Conservation (phyloP, 2,329 filamentous ascomycete species). For the Endoconidiophora laricicola region DNA sequence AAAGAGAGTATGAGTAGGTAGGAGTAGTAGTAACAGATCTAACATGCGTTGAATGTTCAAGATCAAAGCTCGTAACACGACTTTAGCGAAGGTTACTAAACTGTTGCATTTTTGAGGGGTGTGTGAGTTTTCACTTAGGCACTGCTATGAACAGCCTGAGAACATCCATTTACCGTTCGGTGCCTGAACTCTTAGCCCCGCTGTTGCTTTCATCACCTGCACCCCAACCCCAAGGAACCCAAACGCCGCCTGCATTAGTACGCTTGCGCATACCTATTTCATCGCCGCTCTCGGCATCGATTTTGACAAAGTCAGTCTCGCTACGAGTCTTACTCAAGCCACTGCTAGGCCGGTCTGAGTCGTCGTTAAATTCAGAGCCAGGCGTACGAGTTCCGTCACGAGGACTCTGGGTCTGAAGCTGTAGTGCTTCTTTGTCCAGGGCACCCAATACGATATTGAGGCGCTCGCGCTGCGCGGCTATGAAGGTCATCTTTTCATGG, state of each 20-base stretch:
- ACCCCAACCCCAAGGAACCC: conserved; percentile 34
- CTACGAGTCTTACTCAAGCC: conserved; percentile 65
- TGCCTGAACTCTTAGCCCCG: conserved; percentile 23
- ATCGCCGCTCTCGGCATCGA: conserved; percentile 55
- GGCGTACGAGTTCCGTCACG: conserved; percentile 6
- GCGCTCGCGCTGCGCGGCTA: conserved; percentile 62
- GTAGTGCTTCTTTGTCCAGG: conserved; percentile 61
- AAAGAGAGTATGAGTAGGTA: too few relatives aligned
- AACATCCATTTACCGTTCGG: conserved; percentile 19
- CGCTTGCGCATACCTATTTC: conserved; percentile 32
- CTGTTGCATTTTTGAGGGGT: too few relatives aligned
- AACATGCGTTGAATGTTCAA: too few relatives aligned
- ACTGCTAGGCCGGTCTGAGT: conserved; percentile 27
- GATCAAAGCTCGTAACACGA: too few relatives aligned
- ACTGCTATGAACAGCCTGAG: not conserved
- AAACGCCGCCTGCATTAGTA: conserved; percentile 20
- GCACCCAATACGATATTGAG: conserved; percentile 59
- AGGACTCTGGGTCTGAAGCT: conserved; percentile 28
- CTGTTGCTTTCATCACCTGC: conserved; percentile 13
- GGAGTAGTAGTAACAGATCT: too few relatives aligned
- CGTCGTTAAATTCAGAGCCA: conserved; percentile 11
- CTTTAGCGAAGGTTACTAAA: too few relatives aligned
- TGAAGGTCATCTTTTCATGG: conserved; percentile 54
- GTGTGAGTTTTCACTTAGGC: too few relatives aligned
- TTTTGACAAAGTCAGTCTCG: conserved; percentile 79